Base-by-base conservation (phyloP, 495 filamentous ascomycete species). In the Staphylotrichum tortipilum region DNA sequence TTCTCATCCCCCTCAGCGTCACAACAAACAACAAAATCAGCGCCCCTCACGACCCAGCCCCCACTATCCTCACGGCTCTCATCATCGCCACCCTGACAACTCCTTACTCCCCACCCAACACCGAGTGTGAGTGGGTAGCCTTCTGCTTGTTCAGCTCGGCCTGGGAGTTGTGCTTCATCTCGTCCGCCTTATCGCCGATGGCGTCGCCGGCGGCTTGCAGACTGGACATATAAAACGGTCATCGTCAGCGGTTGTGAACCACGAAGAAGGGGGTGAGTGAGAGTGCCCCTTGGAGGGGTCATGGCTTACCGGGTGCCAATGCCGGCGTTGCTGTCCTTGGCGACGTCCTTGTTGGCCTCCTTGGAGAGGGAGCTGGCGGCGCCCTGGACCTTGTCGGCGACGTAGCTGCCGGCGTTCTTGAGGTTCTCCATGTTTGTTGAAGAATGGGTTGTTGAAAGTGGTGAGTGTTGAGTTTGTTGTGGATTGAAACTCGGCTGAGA, bases 301-400 rank as follows among this genome's bases (percentile, higher is more conserved):
- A 43, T 44, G 31, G 43, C 70, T 66, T 67, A 76, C 73, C 78
- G 78, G 64, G 70, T 72, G 62, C 69, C 56, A 24, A 75, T n/a
- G 38, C 50, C 53, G 29, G 67, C 73, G 61, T 77, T 63, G 66
- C 37, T 59, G 70, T 82, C 78, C 75, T 82, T 79, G 59, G 78
- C 78, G 42, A 80, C 73, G 29, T 73, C 59, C 75, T 83, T 83
- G 75, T 83, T 82, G 68, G 76, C 70, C 74, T 82, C 78, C 77
- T 83, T 83, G 69, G 73, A 78, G 29, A 76, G 71, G 42, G 61
- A 65, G 58, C 36, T 52, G 50, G 66, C 56, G 33, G 68, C 62
- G 53, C 66, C 68, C 63, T 79, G 70, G 50, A 81, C 66, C 64
- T 76, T 70, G 74, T 83, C 80, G 41, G 71, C 59, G 66, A 78